Evolutionary conservation across 2,329 filamentous ascomycete genomes (phyloP).

Genomic region (Exophiala alcalophila): DNA sequence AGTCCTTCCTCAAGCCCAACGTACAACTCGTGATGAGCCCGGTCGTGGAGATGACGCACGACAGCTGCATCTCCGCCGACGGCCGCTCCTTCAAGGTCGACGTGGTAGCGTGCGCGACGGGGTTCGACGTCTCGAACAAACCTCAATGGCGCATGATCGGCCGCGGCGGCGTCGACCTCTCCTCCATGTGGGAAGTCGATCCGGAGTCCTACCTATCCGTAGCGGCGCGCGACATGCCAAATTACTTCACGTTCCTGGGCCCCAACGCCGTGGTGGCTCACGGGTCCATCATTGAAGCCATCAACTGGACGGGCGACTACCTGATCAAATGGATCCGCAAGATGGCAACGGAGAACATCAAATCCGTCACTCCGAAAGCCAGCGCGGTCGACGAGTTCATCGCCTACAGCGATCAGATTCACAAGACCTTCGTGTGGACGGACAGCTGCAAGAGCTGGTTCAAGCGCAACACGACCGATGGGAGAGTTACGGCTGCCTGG

Average conservation of each 20-base stretch:
- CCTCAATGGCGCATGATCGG: conserved; percentile 26
- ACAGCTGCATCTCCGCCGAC: conserved; percentile 28
- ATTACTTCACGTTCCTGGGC: conserved; percentile 36
- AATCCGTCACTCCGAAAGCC: conserved; percentile 31
- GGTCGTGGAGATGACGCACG: conserved; percentile 36
- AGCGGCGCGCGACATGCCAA: conserved; percentile 32
- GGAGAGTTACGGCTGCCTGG: conserved; percentile 18
- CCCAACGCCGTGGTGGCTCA: conserved; percentile 33
- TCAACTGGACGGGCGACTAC: conserved; percentile 33
- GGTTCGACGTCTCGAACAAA: conserved; percentile 39
- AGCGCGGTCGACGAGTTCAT: conserved; percentile 35
- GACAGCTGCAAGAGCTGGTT: conserved; percentile 21
- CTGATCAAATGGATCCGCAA: conserved; percentile 34
- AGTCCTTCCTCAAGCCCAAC: conserved; percentile 45
- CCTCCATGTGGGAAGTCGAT: conserved; percentile 33
- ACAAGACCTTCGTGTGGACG: conserved; percentile 33
- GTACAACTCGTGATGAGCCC: conserved; percentile 34
- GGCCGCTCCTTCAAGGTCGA: conserved; percentile 26
- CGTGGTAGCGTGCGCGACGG: conserved; percentile 41
- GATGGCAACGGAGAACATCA: conserved; percentile 36
- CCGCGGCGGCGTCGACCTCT: conserved; percentile 26
- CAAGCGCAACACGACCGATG: conserved; percentile 16
- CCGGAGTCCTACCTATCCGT: conserved; percentile 34
- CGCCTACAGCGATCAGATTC: conserved; percentile 35
- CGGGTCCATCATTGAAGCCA: conserved; percentile 29